Evolutionary conservation across 2,329 filamentous ascomycete genomes (phyloP).

Genomic region (Geosmithia flava): DNA sequence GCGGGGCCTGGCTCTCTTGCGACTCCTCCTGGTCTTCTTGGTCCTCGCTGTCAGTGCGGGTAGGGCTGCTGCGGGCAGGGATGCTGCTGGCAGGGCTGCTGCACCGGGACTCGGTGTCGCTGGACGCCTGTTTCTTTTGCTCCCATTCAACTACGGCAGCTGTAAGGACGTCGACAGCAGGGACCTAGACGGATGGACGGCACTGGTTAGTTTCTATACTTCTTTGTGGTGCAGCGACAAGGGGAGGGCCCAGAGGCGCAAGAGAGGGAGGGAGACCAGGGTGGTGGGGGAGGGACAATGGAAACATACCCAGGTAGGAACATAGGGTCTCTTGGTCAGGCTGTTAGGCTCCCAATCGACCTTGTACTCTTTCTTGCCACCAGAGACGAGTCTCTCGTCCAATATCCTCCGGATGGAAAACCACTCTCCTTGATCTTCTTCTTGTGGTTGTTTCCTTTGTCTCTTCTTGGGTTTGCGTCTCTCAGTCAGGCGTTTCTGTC

Average conservation of each 20-base stretch:
- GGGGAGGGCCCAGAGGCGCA: no score
- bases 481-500: neutral
- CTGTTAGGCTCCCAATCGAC: conserved; percentile 24
- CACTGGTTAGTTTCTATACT: neutral
- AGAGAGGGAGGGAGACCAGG: neutral
- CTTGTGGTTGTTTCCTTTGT: conserved; percentile 5
- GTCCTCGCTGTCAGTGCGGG: no score
- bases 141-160: conserved; percentile 20
- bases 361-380: conserved; percentile 17
- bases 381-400: conserved; percentile 14
- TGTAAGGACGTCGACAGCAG: conserved; percentile 16
- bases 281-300: neutral
- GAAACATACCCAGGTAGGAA: conserved; percentile 18
- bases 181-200: conserved; percentile 3
- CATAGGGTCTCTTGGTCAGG: conserved; percentile 17
- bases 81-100: neutral
- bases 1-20: conserved; percentile 11
- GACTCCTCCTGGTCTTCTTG: neutral
- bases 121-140: neutral
- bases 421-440: conserved; percentile 11
- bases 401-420: conserved; percentile 20
- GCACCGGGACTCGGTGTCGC: neutral
- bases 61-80: neutral
- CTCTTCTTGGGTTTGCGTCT: conserved; percentile 1
- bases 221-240: no score